phyloP scores from a whole-genome alignment of 192 early-diverging fungal genomes.

The Paraglomus brasilianum region DNA sequence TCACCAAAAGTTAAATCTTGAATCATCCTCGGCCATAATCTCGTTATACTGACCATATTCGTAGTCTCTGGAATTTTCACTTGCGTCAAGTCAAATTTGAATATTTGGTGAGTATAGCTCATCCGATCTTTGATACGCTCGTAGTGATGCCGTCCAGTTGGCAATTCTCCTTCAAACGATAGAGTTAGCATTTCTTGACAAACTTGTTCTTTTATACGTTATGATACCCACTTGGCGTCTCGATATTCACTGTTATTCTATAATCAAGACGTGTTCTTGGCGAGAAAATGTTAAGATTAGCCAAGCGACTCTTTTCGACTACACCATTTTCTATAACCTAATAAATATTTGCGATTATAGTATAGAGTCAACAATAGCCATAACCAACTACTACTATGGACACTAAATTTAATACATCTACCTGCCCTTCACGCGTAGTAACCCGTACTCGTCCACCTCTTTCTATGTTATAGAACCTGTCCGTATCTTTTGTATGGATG shows the following conservation, averaged over 20 bases:
- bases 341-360: neutral
- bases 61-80: constrained; percentile 56
- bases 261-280: constrained; percentile 81
- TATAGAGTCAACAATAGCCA: neutral
- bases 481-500: constrained; percentile 71
- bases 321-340: constrained; percentile 53
- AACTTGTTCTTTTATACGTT: neutral
- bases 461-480: constrained; percentile 56
- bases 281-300: constrained; percentile 82
- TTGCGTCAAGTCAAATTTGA: constrained; percentile 88
- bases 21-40: neutral
- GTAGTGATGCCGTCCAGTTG: constrained; percentile 46
- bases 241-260: constrained; percentile 82
- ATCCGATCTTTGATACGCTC: constrained; percentile 86
- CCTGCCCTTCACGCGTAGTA: constrained; percentile 60
- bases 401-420: constrained; percentile 19
- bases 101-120: constrained; percentile 80
- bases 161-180: constrained; percentile 35
- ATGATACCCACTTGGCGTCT: constrained; percentile 52
- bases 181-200: constrained; percentile 35
- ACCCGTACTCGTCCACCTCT: constrained; percentile 54
- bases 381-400: neutral
- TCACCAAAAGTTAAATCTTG: too few relatives aligned
- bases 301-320: constrained; percentile 76
- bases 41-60: neutral